A percentile compares a stretch with the other conserved stretches of the same genome.
These are phyloP conservation scores for Didymella sp. DNA, from an alignment of 2,329 filamentous ascomycete species.

Conservation along the genomic window DNA sequence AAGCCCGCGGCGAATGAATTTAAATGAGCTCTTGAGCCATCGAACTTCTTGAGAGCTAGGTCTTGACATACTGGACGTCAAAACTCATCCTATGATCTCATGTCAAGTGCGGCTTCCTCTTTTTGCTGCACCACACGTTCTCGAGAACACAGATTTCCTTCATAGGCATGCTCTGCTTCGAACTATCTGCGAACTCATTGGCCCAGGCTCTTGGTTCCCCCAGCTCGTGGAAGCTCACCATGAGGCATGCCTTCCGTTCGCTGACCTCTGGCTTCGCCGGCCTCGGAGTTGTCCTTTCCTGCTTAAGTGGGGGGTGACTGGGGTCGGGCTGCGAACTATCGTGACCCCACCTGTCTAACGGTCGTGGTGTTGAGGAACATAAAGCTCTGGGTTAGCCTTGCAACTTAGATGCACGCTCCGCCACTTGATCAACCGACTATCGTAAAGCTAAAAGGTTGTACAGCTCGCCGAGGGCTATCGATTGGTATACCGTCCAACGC, in stretches of 20 bases:
- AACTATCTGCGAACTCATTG: neutral
- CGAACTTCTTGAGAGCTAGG: neutral
- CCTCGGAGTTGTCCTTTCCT: constrained; percentile 12
- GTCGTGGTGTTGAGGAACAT: constrained; percentile 25
- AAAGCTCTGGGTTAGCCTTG: constrained; percentile 20
- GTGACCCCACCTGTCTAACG: constrained; percentile 7
- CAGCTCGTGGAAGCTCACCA: constrained; percentile 4
- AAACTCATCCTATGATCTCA: neutral
- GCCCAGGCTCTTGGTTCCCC: neutral
- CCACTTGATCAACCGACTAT: constrained; percentile 1
- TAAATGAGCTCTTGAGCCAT: neutral
- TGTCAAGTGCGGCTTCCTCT: neutral
- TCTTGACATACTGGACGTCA: neutral
- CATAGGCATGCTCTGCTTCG: neutral
- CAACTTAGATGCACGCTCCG: constrained; percentile 28
- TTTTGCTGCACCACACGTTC: neutral
- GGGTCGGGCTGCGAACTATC: constrained; percentile 17
- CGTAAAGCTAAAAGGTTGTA: constrained; percentile 22
- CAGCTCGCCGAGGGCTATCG: constrained; percentile 32
- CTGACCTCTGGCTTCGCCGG: neutral
- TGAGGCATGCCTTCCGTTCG: neutral
- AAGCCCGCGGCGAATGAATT: no score
- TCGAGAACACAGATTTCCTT: neutral
- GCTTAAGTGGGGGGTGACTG: constrained; percentile 20
- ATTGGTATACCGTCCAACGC: constrained; percentile 14